A percentile compares a stretch with the other conserved stretches of the same genome.
These are phyloP conservation scores for Pelargonium nanum DNA, from an alignment of 345 rosid species.

Conservation along the genomic window DNA sequence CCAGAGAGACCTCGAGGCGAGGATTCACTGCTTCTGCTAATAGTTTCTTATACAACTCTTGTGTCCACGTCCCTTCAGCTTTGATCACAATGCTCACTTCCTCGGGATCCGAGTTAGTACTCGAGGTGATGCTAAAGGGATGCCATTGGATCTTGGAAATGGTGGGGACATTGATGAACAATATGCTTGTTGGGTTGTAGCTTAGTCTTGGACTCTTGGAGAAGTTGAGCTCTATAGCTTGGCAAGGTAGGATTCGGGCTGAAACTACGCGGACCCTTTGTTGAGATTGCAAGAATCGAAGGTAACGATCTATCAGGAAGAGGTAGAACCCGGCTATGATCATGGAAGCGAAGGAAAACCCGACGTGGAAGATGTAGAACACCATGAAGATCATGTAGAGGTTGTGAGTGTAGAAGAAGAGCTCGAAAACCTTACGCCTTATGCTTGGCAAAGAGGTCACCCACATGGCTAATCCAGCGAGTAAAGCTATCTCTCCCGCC, in stretches of 20 bases:
- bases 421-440: conserved; percentile 43
- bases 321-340: conserved; percentile 53
- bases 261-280: conserved; percentile 26
- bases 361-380: conserved; percentile 42
- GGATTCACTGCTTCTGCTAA: conserved; percentile 20
- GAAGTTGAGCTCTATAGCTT: conserved; percentile 44
- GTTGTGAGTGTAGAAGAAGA: conserved; percentile 52
- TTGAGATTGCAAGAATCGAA: conserved; percentile 49
- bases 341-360: conserved; percentile 29
- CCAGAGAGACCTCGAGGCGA: conserved; percentile 32
- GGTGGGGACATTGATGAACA: conserved; percentile 60
- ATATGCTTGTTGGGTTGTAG: conserved; percentile 52
- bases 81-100: conserved; percentile 47
- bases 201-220: conserved; percentile 41
- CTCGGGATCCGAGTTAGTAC: conserved; percentile 42
- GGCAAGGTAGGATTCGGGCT: conserved; percentile 36
- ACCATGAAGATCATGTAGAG: conserved; percentile 40
- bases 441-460: conserved; percentile 26
- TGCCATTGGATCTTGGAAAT: conserved; percentile 86
- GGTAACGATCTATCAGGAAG: conserved; percentile 41
- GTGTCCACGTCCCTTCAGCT: conserved; percentile 57
- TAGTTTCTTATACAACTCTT: conserved; percentile 26
- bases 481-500: conserved; percentile 41
- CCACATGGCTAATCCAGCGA: conserved; percentile 45
- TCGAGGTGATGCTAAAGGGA: conserved; percentile 66